Conservation (phyloP, 192 early-diverging fungal genomes). For the Gigaspora rosea region DNA sequence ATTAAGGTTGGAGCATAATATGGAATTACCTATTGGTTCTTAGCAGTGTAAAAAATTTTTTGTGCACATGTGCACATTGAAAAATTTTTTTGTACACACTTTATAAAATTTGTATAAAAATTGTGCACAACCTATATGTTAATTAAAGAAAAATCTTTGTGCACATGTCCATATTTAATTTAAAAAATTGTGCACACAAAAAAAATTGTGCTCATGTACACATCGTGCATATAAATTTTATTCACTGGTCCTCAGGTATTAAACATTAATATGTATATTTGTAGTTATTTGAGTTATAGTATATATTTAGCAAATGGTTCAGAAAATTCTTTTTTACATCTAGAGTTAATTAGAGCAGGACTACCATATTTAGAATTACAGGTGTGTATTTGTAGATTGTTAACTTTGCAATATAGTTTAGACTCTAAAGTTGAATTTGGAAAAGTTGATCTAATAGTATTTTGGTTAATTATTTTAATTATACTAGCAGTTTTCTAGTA, state of each 20-base stretch:
- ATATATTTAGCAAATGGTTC: neutral
- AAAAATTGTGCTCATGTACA: too few relatives aligned
- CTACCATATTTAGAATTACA: slow-evolving; percentile 9
- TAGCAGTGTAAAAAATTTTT: too few relatives aligned
- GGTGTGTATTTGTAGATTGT: neutral
- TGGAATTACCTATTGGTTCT: neutral
- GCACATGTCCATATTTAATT: too few relatives aligned
- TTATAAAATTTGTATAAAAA: too few relatives aligned
- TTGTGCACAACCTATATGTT: too few relatives aligned
- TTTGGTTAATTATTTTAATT: neutral
- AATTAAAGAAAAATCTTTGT: too few relatives aligned
- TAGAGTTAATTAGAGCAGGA: neutral
- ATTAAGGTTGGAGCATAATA: neutral
- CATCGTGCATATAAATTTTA: too few relatives aligned
- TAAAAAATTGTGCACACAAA: too few relatives aligned
- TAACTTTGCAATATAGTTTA: slow-evolving; percentile 5
- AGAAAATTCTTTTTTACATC: slow-evolving; percentile 8
- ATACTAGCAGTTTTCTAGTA: neutral
- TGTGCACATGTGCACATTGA: too few relatives aligned
- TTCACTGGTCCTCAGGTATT: neutral
- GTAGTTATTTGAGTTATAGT: too few relatives aligned
- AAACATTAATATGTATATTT: slow-evolving; percentile 1
- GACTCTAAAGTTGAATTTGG: neutral
- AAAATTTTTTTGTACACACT: too few relatives aligned
- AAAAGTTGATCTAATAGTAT: neutral